A percentile compares a stretch with the other conserved stretches of the same genome.
phyloP scores from a whole-genome alignment of 495 filamentous ascomycete genomes.

The Neurospora intermedia region DNA sequence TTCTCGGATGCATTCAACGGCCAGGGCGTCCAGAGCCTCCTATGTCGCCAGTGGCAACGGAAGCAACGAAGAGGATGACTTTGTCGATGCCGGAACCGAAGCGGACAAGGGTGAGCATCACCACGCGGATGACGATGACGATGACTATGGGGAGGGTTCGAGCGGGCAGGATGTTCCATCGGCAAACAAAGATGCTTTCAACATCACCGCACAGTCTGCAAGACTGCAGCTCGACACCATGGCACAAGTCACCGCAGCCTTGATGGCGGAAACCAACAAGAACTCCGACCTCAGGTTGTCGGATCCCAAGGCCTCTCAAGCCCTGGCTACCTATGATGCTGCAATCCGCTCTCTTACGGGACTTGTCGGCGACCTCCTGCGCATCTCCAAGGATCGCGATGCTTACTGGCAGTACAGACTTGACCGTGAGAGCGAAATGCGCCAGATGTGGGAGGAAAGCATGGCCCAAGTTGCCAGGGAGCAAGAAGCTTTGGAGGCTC shows the following conservation, averaged over 20 bases:
- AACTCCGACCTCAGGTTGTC: slow-evolving; percentile 60
- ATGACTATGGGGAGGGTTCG: slow-evolving; percentile 72
- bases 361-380: slow-evolving; percentile 75
- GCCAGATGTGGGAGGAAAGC: slow-evolving; percentile 96
- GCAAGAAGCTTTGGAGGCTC: slow-evolving; percentile 79
- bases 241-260: slow-evolving; percentile 67
- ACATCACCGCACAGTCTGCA: slow-evolving; percentile 90
- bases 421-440: slow-evolving; percentile 76
- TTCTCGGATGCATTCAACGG: slow-evolving; percentile 27
- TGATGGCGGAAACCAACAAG: slow-evolving; percentile 59
- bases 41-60: slow-evolving; percentile 25
- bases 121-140: slow-evolving; percentile 54
- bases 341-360: slow-evolving; percentile 81
- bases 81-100: slow-evolving; percentile 26
- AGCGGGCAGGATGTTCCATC: slow-evolving; percentile 66
- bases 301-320: slow-evolving; percentile 65
- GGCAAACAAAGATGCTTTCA: slow-evolving; percentile 78
- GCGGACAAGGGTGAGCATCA: slow-evolving; percentile 19
- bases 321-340: slow-evolving; percentile 76
- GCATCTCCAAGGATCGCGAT: slow-evolving; percentile 87
- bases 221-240: slow-evolving; percentile 86
- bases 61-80: slow-evolving; percentile 35
- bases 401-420: slow-evolving; percentile 94
- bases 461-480: slow-evolving; percentile 90
- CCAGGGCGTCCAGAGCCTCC: slow-evolving; percentile 16